Evolutionary conservation across 1,284 basidiomycete genomes (phyloP).

Genomic region (Inonotus hispidus): DNA sequence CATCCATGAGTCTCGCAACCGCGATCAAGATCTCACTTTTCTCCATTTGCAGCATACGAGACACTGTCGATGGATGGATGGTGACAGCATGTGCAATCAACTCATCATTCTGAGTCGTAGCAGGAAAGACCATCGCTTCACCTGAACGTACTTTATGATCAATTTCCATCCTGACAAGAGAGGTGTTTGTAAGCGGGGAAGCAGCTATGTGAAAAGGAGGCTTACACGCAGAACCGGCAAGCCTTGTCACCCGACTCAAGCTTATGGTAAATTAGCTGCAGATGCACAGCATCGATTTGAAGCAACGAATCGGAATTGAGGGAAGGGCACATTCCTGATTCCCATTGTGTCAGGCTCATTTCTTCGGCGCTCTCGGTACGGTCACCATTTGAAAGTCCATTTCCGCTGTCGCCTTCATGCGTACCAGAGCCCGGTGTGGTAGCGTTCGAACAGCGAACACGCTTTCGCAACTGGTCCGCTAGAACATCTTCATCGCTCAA

Average conservation of each 20-base stretch:
- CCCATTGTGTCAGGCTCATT: background rate
- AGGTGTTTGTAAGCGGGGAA: background rate
- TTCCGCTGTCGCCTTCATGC: background rate
- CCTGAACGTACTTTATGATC: background rate
- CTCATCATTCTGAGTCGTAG: background rate
- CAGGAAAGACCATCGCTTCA: background rate
- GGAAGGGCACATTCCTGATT: background rate
- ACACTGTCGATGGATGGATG: background rate
- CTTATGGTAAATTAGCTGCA: conserved; percentile 5
- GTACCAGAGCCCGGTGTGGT: background rate
- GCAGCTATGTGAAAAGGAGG: background rate
- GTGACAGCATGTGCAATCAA: background rate
- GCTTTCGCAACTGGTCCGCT: background rate
- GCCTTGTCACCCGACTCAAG: background rate
- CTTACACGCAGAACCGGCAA: conserved; percentile 13
- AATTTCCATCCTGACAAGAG: background rate
- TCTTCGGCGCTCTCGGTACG: background rate
- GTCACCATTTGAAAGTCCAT: background rate
- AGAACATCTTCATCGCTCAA: background rate
- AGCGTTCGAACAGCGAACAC: background rate
- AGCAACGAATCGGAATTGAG: background rate
- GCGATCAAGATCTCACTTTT: background rate
- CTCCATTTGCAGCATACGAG: background rate
- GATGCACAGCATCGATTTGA: background rate
- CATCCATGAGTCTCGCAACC: background rate